Percentiles rank a stretch among this genome's conserved stretches.
These are phyloP conservation scores for Westerdykella ornata DNA, from an alignment of 2,329 filamentous ascomycete genomes.

Conservation along the genomic window DNA sequence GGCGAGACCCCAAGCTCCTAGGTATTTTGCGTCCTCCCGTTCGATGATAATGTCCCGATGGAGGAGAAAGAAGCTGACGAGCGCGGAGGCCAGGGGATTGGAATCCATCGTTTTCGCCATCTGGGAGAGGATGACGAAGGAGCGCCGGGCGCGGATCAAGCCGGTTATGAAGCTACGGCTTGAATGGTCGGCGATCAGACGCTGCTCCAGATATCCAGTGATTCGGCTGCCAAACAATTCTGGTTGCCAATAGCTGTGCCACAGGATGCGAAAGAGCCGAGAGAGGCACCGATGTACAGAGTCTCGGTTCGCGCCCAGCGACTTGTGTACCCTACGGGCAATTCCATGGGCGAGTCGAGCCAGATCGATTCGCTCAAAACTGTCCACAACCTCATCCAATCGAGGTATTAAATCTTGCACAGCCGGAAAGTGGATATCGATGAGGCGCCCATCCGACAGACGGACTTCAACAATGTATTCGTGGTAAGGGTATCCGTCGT, in stretches of 20 bases:
- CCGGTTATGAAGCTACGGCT: background rate
- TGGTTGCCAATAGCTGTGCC: background rate
- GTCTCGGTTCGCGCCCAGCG: background rate
- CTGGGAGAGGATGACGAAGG: slow-evolving; percentile 3
- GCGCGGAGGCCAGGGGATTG: slow-evolving; percentile 1
- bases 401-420: background rate
- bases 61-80: slow-evolving; percentile 3
- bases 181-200: background rate
- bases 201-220: background rate
- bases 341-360: background rate
- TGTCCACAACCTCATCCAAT: background rate
- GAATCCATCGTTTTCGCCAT: slow-evolving; percentile 1
- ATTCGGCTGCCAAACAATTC: background rate
- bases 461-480: background rate
- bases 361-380: background rate
- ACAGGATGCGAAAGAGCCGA: background rate
- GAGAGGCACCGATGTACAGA: background rate
- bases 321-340: background rate
- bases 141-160: background rate
- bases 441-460: background rate
- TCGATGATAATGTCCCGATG: slow-evolving; percentile 1
- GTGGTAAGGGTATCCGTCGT: background rate
- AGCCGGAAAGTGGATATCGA: background rate
- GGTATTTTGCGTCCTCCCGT: background rate
- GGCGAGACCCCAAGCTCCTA: slow-evolving; percentile 3